Evolutionary conservation across 495 filamentous ascomycete genomes (phyloP).

Genomic region (Apiosordaria backusii): DNA sequence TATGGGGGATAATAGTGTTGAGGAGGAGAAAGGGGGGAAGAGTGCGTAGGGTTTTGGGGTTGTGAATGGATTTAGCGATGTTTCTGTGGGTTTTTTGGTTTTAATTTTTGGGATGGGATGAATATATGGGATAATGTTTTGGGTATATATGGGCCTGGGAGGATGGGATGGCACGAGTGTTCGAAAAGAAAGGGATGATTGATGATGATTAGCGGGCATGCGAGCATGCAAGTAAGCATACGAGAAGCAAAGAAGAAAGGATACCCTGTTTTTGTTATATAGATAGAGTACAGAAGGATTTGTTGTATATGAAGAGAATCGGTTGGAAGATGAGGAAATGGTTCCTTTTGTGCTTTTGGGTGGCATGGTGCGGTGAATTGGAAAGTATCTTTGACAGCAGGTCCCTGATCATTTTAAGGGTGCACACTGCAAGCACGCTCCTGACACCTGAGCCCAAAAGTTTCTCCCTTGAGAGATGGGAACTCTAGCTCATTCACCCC

Average conservation of each 20-base stretch:
- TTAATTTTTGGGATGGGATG: constrained; percentile 4
- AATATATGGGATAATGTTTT: not conserved
- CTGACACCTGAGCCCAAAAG: too few relatives aligned
- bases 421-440: too few relatives aligned
- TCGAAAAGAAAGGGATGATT: not conserved
- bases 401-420: too few relatives aligned
- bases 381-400: too few relatives aligned
- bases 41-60: not conserved
- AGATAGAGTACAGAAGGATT: not conserved
- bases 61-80: not conserved
- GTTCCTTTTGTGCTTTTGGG: too few relatives aligned
- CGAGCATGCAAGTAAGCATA: not conserved
- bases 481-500: too few relatives aligned
- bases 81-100: not conserved
- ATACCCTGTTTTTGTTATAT: not conserved
- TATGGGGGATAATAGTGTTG: not conserved
- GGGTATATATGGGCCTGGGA: not conserved
- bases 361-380: too few relatives aligned
- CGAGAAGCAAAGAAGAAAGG: not conserved
- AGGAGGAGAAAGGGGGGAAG: constrained; percentile 13
- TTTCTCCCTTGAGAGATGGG: too few relatives aligned
- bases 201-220: not conserved
- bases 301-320: not conserved
- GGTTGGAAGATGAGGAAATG: not conserved
- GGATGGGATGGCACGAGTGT: not conserved